phyloP scores from a whole-genome alignment of 2,329 filamentous ascomycete species.

The Neurospora sp. region DNA sequence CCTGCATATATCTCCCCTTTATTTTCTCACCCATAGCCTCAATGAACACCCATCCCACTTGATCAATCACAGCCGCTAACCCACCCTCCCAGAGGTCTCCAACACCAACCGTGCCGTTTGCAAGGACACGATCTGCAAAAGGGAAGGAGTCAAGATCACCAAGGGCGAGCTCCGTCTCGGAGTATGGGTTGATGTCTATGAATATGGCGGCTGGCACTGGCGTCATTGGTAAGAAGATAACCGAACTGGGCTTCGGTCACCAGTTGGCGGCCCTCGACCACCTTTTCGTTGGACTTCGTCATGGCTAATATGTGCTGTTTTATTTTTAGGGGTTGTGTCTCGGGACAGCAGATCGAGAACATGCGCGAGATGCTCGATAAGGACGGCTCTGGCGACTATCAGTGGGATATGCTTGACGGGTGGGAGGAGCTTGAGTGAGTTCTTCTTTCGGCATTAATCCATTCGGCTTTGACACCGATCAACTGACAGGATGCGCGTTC shows the following conservation, averaged over 20 bases:
- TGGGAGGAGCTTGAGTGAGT: constrained; percentile 60
- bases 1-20: too few relatives aligned
- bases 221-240: constrained; percentile 65
- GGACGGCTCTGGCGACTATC: constrained; percentile 33
- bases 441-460: constrained; percentile 6
- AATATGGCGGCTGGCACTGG: constrained; percentile 61
- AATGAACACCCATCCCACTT: neutral
- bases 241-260: neutral
- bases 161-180: constrained; percentile 77
- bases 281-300: neutral
- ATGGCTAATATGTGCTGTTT: constrained; percentile 1
- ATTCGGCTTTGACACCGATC: neutral
- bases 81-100: constrained; percentile 53
- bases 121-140: constrained; percentile 63
- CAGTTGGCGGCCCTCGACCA: neutral
- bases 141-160: constrained; percentile 54
- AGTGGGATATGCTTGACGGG: constrained; percentile 65
- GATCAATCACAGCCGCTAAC: constrained; percentile 1
- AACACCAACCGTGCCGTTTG: constrained; percentile 64
- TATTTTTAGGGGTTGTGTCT: constrained; percentile 69
- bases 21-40: neutral
- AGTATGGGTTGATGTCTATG: constrained; percentile 54
- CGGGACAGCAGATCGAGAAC: constrained; percentile 60
- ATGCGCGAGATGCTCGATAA: constrained; percentile 46
- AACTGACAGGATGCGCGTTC: neutral